Evolutionary conservation across 1,284 basidiomycete genomes (phyloP).

Genomic region (Cryptococcus deneoformans): DNA sequence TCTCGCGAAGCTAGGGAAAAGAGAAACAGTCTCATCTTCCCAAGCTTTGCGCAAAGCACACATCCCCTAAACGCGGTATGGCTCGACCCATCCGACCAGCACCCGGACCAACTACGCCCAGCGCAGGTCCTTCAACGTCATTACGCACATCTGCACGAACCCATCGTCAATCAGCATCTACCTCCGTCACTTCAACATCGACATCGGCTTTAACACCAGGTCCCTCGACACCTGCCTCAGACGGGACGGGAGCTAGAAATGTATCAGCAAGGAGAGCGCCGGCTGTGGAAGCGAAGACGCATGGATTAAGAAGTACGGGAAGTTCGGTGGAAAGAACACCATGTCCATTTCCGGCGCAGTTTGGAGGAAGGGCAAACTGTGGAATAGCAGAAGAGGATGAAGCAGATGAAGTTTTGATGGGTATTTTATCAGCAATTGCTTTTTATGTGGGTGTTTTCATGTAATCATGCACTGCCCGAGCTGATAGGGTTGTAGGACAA

Average conservation of each 20-base stretch:
- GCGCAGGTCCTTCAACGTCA: background rate
- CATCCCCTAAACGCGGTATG: conserved; percentile 13
- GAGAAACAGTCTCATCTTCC: conserved; percentile 7
- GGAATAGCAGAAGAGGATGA: conserved; percentile 43
- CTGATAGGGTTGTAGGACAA: conserved; percentile 37
- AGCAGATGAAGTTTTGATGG: conserved; percentile 45
- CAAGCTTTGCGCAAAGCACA: background rate
- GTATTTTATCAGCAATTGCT: conserved; percentile 38
- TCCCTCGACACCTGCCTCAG: conserved; percentile 9
- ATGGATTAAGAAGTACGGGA: conserved; percentile 34
- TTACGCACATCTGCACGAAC: background rate
- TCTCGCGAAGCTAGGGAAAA: conserved; percentile 5
- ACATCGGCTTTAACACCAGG: conserved; percentile 6
- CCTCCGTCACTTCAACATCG: conserved; percentile 3
- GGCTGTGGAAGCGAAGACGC: conserved; percentile 33
- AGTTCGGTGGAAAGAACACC: conserved; percentile 31
- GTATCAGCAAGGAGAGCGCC: background rate
- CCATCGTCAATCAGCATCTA: background rate
- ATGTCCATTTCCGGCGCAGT: conserved; percentile 39
- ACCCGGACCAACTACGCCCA: conserved; percentile 9
- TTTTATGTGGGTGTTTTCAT: conserved; percentile 29
- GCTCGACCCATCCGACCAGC: conserved; percentile 20
- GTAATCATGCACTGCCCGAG: background rate
- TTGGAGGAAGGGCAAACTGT: conserved; percentile 37
- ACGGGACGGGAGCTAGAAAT: background rate